Percentiles rank a stretch among this genome's conserved stretches.
Evolutionary conservation across 176 grass and related monocot species (phyloP).

Genomic region (Tillandsia fasciculata): DNA sequence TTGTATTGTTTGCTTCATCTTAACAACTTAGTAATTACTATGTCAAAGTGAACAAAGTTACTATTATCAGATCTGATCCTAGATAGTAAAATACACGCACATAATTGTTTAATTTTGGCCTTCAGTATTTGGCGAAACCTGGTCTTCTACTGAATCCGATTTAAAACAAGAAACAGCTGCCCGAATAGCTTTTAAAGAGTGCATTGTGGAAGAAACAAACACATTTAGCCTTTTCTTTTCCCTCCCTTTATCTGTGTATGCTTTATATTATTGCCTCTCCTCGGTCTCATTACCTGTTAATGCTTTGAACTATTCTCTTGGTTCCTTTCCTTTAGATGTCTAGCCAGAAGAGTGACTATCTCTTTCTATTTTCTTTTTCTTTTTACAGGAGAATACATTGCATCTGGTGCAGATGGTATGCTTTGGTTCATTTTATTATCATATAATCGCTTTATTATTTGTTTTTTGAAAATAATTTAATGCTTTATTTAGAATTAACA

Average conservation of each 20-base stretch:
- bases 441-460: neutral
- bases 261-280: neutral
- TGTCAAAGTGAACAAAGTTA: too few relatives aligned
- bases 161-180: neutral
- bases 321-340: neutral
- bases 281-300: neutral
- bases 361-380: slow-evolving; percentile 1
- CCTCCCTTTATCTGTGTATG: neutral
- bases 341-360: neutral
- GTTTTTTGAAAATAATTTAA: neutral
- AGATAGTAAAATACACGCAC: too few relatives aligned
- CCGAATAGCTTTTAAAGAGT: neutral
- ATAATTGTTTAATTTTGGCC: too few relatives aligned
- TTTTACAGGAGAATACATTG: slow-evolving; percentile 63
- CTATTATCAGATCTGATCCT: too few relatives aligned
- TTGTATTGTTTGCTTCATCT: too few relatives aligned
- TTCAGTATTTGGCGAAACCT: neutral
- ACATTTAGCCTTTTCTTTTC: neutral
- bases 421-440: slow-evolving; percentile 8
- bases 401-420: slow-evolving; percentile 86
- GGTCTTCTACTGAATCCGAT: neutral
- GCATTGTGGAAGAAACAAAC: neutral
- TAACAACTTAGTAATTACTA: too few relatives aligned
- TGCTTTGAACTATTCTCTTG: neutral
- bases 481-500: neutral